phyloP scores from a whole-genome alignment of 768 basidiomycete genomes.

The Boletus tomentosulus region DNA sequence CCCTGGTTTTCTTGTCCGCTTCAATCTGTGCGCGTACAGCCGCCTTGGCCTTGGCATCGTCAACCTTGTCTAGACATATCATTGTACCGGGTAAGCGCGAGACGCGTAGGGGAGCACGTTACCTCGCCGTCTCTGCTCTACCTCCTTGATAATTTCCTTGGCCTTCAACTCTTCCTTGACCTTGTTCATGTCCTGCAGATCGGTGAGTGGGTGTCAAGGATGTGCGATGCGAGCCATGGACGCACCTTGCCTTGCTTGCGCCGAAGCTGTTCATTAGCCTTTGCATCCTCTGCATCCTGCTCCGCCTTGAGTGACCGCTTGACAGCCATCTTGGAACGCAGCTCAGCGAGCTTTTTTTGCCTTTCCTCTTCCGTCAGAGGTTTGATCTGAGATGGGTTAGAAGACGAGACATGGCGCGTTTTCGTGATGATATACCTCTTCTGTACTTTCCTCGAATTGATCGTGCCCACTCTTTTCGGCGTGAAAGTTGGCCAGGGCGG shows the following conservation, averaged over 20 bases:
- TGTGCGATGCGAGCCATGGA: no score
- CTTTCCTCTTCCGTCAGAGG: conserved; percentile 95
- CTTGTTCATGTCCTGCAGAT: conserved; percentile 58
- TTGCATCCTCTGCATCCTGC: conserved; percentile 68
- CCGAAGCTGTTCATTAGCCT: conserved; percentile 72
- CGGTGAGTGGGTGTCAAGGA: background rate
- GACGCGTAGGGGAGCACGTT: background rate
- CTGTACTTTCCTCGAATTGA: conserved; percentile 92
- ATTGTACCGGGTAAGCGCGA: background rate
- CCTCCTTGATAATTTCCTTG: conserved; percentile 82
- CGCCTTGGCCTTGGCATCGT: conserved; percentile 80
- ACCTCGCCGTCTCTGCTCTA: conserved; percentile 79
- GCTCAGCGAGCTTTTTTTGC: conserved; percentile 71
- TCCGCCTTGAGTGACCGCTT: conserved; percentile 73
- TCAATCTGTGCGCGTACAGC: conserved; percentile 93
- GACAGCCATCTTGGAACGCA: conserved; percentile 72
- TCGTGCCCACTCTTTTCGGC: conserved; percentile 95
- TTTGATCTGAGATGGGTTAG: conserved; percentile 59
- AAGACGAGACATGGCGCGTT: background rate
- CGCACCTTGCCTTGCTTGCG: conserved; percentile 76
- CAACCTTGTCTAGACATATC: conserved; percentile 68
- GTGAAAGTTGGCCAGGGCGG: conserved; percentile 86
- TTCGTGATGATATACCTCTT: conserved; percentile 58
- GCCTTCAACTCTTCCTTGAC: conserved; percentile 72
- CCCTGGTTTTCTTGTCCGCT: conserved; percentile 85